A percentile compares a stretch with the other conserved stretches of the same genome.
Conservation (phyloP, 2,329 filamentous ascomycete genomes). For the Hypoxylon sp. region DNA sequence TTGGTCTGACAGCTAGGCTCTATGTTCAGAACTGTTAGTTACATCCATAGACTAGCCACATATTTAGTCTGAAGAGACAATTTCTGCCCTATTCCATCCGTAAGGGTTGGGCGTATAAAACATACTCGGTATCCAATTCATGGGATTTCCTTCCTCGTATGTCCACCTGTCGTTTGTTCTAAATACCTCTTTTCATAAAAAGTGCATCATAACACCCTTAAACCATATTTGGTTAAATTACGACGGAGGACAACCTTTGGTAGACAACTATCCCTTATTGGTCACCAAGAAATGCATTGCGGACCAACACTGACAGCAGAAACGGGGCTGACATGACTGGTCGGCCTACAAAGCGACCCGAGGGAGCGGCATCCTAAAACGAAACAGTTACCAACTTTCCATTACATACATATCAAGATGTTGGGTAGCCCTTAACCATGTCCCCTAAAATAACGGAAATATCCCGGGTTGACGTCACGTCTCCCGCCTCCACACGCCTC, state of each 20-base stretch:
- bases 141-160: constrained; percentile 1
- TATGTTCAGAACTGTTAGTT: background rate
- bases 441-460: background rate
- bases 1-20: constrained; percentile 2
- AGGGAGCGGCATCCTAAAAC: constrained; percentile 21
- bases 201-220: constrained; percentile 12
- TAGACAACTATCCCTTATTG: constrained; percentile 27
- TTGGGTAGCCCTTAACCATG: too few species aligned
- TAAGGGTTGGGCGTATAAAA: background rate
- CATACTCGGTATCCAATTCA: constrained; percentile 16
- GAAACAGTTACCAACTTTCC: constrained; percentile 12
- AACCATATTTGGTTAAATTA: constrained; percentile 30
- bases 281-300: constrained; percentile 23
- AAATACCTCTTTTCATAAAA: constrained; percentile 27
- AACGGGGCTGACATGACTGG: constrained; percentile 32
- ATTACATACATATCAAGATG: constrained; percentile 5
- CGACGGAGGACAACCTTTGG: constrained; percentile 20
- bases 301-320: constrained; percentile 36
- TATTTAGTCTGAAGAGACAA: background rate
- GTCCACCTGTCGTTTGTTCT: constrained; percentile 17
- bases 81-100: background rate
- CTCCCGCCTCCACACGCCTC: constrained; percentile 5
- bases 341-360: constrained; percentile 27
- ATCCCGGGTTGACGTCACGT: constrained; percentile 23
- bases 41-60: background rate